Base-by-base conservation (phyloP, 78 protist genomes). In the Dictyostelium brefeldianum region DNA sequence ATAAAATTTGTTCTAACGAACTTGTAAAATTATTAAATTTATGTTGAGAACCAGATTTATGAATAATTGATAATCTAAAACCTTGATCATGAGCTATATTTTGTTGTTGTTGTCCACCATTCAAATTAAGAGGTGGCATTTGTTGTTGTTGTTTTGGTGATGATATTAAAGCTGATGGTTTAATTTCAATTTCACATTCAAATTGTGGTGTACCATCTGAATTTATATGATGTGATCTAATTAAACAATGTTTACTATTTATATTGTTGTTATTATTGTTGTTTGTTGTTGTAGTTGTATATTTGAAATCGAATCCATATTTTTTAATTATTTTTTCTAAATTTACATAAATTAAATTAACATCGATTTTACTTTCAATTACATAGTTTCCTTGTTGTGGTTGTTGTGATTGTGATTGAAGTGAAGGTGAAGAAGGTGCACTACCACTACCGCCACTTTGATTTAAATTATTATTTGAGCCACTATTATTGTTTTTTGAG, bases 281-380 rank as follows among this genome's bases (percentile, higher is more conserved):
- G 79, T n/a, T 36, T 69, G 56, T 20, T 25, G 69, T 65, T 1
- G 89, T 3, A 69, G 75, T 77, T 51, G 47, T 36, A 25, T 87
- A 48, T 56, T 47, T 74, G 59, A 73, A 87, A 14, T 87, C 92
- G 12, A 77, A 75, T 14, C 92, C 92, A 47, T 47, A 69, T 20
- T 87, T 87, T 15, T 31, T 77, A 46, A 77, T 41, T 15, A 50
- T 64, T 31, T 87, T 74, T 54, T 87, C 92, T 48, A 87, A 43
- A 70, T 87, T 87, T 75, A 87, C 83, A 46, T 75, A 79, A 64
- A 87, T 87, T 48, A 87, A 59, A 59, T 59, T 64, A 17, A 79
- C 71, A 80, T 87, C 92, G 31, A 77, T 77, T 50, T 64, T 87
- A 31, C 77, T 87, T 48, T 87, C 92, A 43, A 87, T 80, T 3